Evolutionary conservation across 2,329 filamentous ascomycete genomes (phyloP).

Genomic region (Aspergillus sp.): DNA sequence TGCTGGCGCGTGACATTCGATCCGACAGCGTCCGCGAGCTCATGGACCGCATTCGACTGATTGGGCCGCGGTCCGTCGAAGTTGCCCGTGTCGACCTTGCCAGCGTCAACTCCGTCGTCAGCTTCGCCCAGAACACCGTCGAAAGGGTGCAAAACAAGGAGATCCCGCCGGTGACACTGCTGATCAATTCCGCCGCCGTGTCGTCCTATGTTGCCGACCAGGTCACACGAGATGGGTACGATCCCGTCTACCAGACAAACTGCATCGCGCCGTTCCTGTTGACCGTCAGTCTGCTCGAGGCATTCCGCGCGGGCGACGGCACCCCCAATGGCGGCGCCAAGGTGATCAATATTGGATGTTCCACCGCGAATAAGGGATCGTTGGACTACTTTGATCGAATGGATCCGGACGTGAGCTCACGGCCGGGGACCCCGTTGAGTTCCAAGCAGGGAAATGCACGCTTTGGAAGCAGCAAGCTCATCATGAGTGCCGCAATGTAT

Average conservation of each 20-base stretch:
- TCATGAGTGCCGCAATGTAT: constrained; percentile 35
- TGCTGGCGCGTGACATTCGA: constrained; percentile 29
- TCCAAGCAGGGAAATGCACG: constrained; percentile 29
- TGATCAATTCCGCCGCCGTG: constrained; percentile 34
- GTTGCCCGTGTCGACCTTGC: constrained; percentile 29
- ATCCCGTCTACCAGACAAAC: constrained; percentile 37
- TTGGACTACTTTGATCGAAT: constrained; percentile 32
- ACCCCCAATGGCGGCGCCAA: constrained; percentile 28
- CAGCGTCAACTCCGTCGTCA: constrained; percentile 29
- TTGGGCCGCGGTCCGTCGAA: constrained; percentile 34
- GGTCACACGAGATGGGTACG: constrained; percentile 31
- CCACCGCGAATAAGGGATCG: constrained; percentile 27
- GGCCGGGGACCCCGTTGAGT: constrained; percentile 24
- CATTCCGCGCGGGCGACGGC: constrained; percentile 33
- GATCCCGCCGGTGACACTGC: constrained; percentile 32
- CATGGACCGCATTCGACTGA: constrained; percentile 26
- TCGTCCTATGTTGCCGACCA: constrained; percentile 32
- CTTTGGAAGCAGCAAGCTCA: constrained; percentile 35
- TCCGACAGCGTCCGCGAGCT: constrained; percentile 28
- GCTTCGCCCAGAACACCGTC: constrained; percentile 31
- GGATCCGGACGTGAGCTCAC: constrained; percentile 15
- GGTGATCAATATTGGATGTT: constrained; percentile 37
- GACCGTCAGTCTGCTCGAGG: constrained; percentile 34
- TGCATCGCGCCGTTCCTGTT: constrained; percentile 36
- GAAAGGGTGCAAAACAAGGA: constrained; percentile 30